Evolutionary conservation across 1,284 basidiomycete genomes (phyloP).

Genomic region (Albatrellus sp.): DNA sequence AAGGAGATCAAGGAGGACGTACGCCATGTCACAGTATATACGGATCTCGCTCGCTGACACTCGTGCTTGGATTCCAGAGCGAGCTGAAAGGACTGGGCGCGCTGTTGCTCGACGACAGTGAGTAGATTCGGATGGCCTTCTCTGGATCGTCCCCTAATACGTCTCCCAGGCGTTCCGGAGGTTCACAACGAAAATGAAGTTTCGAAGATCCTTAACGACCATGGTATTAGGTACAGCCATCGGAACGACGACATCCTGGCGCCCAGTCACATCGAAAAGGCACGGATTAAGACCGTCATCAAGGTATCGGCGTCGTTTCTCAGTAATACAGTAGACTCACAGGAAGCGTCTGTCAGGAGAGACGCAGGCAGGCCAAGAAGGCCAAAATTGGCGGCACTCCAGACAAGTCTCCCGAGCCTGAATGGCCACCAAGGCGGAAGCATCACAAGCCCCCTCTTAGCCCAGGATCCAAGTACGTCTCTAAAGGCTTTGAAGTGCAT

Average conservation of each 20-base stretch:
- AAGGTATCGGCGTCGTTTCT: constrained; percentile 23
- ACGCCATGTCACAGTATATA: constrained; percentile 4
- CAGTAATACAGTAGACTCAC: background rate
- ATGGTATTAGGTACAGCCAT: constrained; percentile 59
- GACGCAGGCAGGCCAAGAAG: constrained; percentile 16
- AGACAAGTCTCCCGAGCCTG: constrained; percentile 22
- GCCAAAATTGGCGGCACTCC: constrained; percentile 13
- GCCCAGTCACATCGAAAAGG: constrained; percentile 57
- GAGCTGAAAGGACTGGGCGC: constrained; percentile 51
- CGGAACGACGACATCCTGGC: constrained; percentile 58
- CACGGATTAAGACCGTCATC: constrained; percentile 40
- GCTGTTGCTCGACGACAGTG: constrained; percentile 59
- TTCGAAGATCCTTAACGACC: constrained; percentile 40
- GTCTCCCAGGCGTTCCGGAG: constrained; percentile 16
- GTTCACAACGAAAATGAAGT: constrained; percentile 29
- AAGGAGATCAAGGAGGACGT: constrained; percentile 44
- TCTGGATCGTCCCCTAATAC: background rate
- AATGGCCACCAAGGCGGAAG: constrained; percentile 54
- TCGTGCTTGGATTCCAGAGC: constrained; percentile 20
- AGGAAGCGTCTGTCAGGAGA: constrained; percentile 12
- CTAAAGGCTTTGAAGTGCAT: background rate
- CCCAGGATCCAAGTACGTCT: constrained; percentile 37
- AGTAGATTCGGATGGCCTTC: constrained; percentile 8
- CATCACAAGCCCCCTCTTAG: constrained; percentile 40
- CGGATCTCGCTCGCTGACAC: too few species aligned